Evolutionary conservation across 352 stramenopile species (phyloP).

Genomic region (Peronosclerospora sorghi): DNA sequence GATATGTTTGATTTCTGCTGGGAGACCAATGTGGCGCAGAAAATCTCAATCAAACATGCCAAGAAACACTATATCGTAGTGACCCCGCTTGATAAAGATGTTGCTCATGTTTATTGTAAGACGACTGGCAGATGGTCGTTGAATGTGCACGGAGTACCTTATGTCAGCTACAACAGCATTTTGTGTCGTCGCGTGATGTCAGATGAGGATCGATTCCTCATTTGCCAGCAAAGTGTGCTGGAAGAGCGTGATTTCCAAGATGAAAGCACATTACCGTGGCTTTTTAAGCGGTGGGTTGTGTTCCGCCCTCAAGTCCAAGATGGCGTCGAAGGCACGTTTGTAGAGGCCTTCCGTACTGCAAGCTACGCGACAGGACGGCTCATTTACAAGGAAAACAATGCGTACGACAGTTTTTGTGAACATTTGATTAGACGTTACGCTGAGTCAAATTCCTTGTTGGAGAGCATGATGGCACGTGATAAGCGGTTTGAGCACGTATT

Average conservation of each 20-base stretch:
- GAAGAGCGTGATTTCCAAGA: constrained; percentile 78
- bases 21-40: constrained; percentile 73
- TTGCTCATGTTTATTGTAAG: constrained; percentile 78
- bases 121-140: constrained; percentile 79
- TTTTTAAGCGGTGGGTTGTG: constrained; percentile 85
- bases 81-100: constrained; percentile 53
- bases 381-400: constrained; percentile 86
- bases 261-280: constrained; percentile 68
- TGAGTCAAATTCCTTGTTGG: constrained; percentile 72
- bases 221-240: constrained; percentile 78
- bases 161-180: constrained; percentile 82
- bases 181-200: constrained; percentile 46
- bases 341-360: constrained; percentile 74
- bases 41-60: constrained; percentile 65
- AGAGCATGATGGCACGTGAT: constrained; percentile 77
- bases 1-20: constrained; percentile 83
- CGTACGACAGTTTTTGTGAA: constrained; percentile 84
- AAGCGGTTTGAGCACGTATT: constrained; percentile 52
- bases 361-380: constrained; percentile 73
- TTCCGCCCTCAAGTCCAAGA: constrained; percentile 62
- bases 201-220: constrained; percentile 53
- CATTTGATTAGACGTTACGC: constrained; percentile 80
- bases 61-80: constrained; percentile 80
- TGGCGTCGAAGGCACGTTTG: constrained; percentile 62
- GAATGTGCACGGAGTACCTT: constrained; percentile 68